Evolutionary conservation across 2,329 filamentous ascomycete species (phyloP).

Genomic region (Clonostachys rosea): DNA sequence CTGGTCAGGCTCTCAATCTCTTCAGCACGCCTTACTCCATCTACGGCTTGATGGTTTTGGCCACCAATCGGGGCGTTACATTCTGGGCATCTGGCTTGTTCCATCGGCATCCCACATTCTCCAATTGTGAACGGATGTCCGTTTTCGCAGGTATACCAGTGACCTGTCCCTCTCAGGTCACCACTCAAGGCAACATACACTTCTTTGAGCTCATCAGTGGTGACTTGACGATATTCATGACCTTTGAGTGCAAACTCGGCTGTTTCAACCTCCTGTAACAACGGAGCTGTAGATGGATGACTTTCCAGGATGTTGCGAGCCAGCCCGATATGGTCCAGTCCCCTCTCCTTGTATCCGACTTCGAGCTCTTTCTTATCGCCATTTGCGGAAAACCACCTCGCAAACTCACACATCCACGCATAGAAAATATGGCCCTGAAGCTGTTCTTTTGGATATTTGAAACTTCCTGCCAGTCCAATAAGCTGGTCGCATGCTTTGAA

Average conservation of each 20-base stretch:
- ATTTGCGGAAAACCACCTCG: neutral
- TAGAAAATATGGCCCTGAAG: slow-evolving; percentile 45
- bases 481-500: slow-evolving; percentile 32
- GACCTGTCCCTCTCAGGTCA: slow-evolving; percentile 47
- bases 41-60: slow-evolving; percentile 27
- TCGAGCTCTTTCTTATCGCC: neutral
- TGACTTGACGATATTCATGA: slow-evolving; percentile 42
- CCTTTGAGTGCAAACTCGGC: slow-evolving; percentile 38
- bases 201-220: slow-evolving; percentile 42
- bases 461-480: slow-evolving; percentile 25
- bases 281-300: slow-evolving; percentile 16
- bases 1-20: neutral
- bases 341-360: neutral
- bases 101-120: slow-evolving; percentile 63
- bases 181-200: slow-evolving; percentile 46
- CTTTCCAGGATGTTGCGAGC: slow-evolving; percentile 10
- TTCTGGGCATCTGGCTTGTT: slow-evolving; percentile 56
- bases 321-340: slow-evolving; percentile 6
- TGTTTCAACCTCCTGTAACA: slow-evolving; percentile 39
- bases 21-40: neutral
- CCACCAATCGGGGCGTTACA: slow-evolving; percentile 56
- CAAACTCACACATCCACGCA: slow-evolving; percentile 39
- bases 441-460: slow-evolving; percentile 32
- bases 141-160: slow-evolving; percentile 58
- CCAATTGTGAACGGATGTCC: slow-evolving; percentile 54